Evolutionary conservation across 768 basidiomycete species (phyloP), one percentile per base, ranked within the genome.

Genomic region (Hydnomerulius pinastri): DNA sequence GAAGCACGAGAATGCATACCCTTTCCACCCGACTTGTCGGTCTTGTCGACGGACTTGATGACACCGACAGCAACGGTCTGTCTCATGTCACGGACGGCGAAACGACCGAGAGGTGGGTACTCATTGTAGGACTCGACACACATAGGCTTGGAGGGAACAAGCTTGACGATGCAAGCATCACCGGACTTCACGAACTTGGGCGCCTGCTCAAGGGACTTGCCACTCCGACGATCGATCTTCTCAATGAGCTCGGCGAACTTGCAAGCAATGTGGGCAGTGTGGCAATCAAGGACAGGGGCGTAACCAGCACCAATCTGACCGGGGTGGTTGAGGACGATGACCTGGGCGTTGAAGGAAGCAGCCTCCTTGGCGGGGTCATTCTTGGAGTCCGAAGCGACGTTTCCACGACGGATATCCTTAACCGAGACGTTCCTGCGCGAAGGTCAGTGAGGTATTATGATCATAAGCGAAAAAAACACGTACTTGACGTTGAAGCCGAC

Each of bases 151-250:
- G 84, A 85, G 58, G 93, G 92, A 63, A 96, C 76, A 57, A 97
- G 90, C 78, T 97, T 97, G 78, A 93, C 94, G 66, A 99, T 99
- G 81, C 90, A 92, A 57, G 96, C 93, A 79, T 99, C 97, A 75
- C 97, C 97, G 52, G 92, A 95, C 83, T 98, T 99, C 85, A 99
- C 90, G 75, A 92, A 94, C 77, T 99, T 99, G 77, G 97, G 97
- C 49, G 70, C 24, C 65, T 78, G 76, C 74, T 97, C 95, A 51
- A 97, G 81, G 43, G 82, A 79, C 79, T 98, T 98, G 74, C 96
- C 96, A 70, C 90, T 88, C 72, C 96, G 93, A 71, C 96, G 92
- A 78, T 98, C 97, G 71, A 99, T 96, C 86, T 97, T 99, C 85
- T 98, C 94, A 66, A 95, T 79, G 73, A 98, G 86, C 75, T 97